Conservation (phyloP, 176 grass and related monocot genomes). For the Aechmea fasciata region DNA sequence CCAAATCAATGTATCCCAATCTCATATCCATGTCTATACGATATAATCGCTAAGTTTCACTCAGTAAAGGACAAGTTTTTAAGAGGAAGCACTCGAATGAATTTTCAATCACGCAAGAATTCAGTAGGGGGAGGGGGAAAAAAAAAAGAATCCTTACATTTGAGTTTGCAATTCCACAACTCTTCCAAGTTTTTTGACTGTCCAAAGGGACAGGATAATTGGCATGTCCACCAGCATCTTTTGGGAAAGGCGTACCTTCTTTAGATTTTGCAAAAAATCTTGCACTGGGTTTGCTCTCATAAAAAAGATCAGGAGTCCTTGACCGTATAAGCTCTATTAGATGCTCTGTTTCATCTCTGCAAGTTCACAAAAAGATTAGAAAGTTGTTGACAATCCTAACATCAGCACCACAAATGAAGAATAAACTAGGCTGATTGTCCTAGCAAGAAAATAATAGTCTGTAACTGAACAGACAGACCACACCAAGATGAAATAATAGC, state of each 20-base stretch:
- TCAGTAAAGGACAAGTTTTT: too few relatives aligned
- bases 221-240: slow-evolving; percentile 1
- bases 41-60: too few relatives aligned
- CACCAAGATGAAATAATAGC: too few relatives aligned
- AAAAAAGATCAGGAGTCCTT: slow-evolving; percentile 35
- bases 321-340: slow-evolving; percentile 38
- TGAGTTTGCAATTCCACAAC: slow-evolving; percentile 7
- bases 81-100: too few relatives aligned
- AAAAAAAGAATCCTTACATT: slow-evolving; percentile 36
- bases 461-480: too few relatives aligned
- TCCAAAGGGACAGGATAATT: neutral
- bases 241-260: slow-evolving; percentile 17
- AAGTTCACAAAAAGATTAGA: slow-evolving; percentile 15
- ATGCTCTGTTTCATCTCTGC: slow-evolving; percentile 37
- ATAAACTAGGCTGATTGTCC: neutral
- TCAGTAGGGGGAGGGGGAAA: neutral
- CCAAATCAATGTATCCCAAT: too few relatives aligned
- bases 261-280: slow-evolving; percentile 21
- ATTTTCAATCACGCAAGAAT: neutral
- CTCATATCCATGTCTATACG: too few relatives aligned
- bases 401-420: slow-evolving; percentile 11
- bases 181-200: slow-evolving; percentile 11
- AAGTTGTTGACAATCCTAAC: slow-evolving; percentile 11
- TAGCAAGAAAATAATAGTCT: too few relatives aligned
- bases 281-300: slow-evolving; percentile 19